Conservation (phyloP, 2,329 filamentous ascomycete species). For the Xylariaceae sp. region DNA sequence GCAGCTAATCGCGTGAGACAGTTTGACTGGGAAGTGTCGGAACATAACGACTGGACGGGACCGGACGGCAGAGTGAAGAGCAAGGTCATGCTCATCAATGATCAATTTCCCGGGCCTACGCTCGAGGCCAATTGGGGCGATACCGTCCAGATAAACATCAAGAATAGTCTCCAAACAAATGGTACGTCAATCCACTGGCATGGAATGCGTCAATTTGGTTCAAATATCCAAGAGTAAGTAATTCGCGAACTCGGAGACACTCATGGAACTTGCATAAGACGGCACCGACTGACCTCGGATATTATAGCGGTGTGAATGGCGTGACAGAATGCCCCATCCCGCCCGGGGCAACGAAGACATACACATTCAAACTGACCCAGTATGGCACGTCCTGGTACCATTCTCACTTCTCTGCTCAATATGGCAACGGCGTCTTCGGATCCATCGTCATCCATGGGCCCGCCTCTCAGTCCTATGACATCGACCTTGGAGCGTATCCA, state of each 20-base stretch:
- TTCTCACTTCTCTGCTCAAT: slow-evolving; percentile 40
- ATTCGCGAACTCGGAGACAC: background rate
- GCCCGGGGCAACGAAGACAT: slow-evolving; percentile 21
- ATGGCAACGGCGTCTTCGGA: slow-evolving; percentile 43
- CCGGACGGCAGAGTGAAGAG: slow-evolving; percentile 24
- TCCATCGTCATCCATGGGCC: slow-evolving; percentile 44
- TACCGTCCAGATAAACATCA: slow-evolving; percentile 57
- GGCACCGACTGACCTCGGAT: background rate
- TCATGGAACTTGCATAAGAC: background rate
- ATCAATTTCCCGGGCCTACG: slow-evolving; percentile 59
- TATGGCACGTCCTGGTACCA: slow-evolving; percentile 36
- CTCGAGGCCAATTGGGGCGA: slow-evolving; percentile 62
- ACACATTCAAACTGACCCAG: slow-evolving; percentile 23
- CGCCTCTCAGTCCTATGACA: slow-evolving; percentile 38
- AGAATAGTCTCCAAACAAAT: slow-evolving; percentile 56
- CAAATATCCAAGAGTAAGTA: slow-evolving; percentile 30
- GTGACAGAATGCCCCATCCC: slow-evolving; percentile 34
- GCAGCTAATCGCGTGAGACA: slow-evolving; percentile 5
- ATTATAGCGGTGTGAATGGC: slow-evolving; percentile 30
- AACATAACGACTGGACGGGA: slow-evolving; percentile 23
- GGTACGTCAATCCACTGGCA: slow-evolving; percentile 38
- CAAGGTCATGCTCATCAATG: slow-evolving; percentile 56
- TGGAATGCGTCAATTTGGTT: slow-evolving; percentile 34
- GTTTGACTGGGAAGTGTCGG: slow-evolving; percentile 23
- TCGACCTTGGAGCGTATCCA: slow-evolving; percentile 46